phyloP scores from a whole-genome alignment of 1,284 basidiomycete species.

The Austroboletus novae-zelandiae region DNA sequence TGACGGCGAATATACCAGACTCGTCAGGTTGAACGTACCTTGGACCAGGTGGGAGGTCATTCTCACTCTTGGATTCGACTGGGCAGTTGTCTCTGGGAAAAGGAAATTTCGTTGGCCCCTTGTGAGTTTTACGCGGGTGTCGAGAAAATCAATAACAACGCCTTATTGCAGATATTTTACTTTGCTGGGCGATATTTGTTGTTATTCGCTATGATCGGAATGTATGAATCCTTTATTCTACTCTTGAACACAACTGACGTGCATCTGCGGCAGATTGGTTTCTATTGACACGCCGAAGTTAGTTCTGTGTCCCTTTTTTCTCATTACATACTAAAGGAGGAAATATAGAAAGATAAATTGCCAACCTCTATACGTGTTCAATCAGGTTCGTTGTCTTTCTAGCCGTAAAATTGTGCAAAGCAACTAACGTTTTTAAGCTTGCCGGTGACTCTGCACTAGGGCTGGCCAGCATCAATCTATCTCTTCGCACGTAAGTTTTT shows the following conservation, averaged over 20 bases:
- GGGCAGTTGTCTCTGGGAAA: slow-evolving; percentile 29
- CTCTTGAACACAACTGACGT: slow-evolving; percentile 8
- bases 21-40: not conserved
- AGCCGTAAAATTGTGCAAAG: not conserved
- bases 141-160: not conserved
- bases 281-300: slow-evolving; percentile 30
- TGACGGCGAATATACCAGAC: not conserved
- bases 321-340: not conserved
- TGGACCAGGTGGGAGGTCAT: slow-evolving; percentile 30
- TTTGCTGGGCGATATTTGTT: slow-evolving; percentile 32
- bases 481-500: slow-evolving; percentile 31
- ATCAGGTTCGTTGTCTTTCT: slow-evolving; percentile 26
- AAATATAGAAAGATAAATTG: slow-evolving; percentile 24
- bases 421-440: slow-evolving; percentile 22
- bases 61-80: slow-evolving; percentile 31
- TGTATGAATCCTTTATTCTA: slow-evolving; percentile 16
- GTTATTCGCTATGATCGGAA: slow-evolving; percentile 34
- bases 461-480: slow-evolving; percentile 35
- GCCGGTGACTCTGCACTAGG: slow-evolving; percentile 34
- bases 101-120: slow-evolving; percentile 35
- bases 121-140: slow-evolving; percentile 10
- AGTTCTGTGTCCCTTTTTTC: slow-evolving; percentile 1
- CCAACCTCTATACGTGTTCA: slow-evolving; percentile 31
- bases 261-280: slow-evolving; percentile 18
- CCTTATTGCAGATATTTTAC: slow-evolving; percentile 22